These are phyloP conservation scores for Phalaenopsis aphrodite DNA, from an alignment of 106 monocot species.

Conservation along the genomic window DNA sequence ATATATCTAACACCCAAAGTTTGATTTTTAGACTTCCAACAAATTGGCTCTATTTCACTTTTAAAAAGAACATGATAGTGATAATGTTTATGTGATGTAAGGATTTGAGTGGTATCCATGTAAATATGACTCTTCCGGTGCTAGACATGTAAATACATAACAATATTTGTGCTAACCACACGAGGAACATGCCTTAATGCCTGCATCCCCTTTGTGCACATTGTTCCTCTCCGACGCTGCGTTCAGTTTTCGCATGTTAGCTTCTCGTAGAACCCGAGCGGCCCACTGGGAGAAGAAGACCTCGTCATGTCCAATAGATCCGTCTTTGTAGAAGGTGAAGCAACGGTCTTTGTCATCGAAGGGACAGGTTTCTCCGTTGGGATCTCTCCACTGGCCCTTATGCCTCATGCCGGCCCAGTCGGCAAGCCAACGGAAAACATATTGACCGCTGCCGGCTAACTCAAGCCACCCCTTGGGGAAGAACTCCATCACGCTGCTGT, in stretches of 20 bases:
- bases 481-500: conserved; percentile 77
- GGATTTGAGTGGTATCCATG: no score
- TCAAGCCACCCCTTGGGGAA: conserved; percentile 67
- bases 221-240: background rate
- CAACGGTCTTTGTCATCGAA: conserved; percentile 11
- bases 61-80: no score
- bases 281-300: conserved; percentile 46
- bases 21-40: no score
- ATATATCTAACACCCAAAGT: no score
- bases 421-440: conserved; percentile 48
- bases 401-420: conserved; percentile 34
- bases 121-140: no score
- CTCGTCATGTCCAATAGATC: conserved; percentile 49
- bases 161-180: background rate
- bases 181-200: background rate
- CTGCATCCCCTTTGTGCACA: no score
- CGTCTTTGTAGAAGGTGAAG: conserved; percentile 47
- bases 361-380: conserved; percentile 29
- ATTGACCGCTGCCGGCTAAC: conserved; percentile 41
- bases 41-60: no score
- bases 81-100: no score
- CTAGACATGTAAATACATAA: no score
- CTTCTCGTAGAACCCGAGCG: conserved; percentile 29
- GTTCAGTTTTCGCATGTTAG: conserved; percentile 23
- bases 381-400: conserved; percentile 46